Evolutionary conservation across 2,329 filamentous ascomycete genomes (phyloP).

Genomic region (Ceratocystis ficicola): DNA sequence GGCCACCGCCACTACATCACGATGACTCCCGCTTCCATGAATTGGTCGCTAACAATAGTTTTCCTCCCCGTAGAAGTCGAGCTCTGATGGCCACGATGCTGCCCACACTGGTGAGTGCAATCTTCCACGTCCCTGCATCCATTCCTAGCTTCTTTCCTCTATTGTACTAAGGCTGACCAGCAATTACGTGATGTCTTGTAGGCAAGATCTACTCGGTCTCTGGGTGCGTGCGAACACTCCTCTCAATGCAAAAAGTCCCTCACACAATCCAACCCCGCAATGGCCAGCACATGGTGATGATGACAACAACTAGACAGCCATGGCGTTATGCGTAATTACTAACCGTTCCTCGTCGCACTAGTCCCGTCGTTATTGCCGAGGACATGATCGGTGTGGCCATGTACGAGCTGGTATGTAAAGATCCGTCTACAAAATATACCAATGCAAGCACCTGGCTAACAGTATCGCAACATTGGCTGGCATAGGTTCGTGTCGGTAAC

Average conservation of each 20-base stretch:
- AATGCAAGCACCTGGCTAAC: slow-evolving; percentile 13
- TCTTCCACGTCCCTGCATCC: not conserved
- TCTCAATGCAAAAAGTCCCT: slow-evolving; percentile 22
- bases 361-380: slow-evolving; percentile 91
- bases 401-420: slow-evolving; percentile 80
- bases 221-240: slow-evolving; percentile 38
- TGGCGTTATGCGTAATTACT: slow-evolving; percentile 25
- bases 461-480: not conserved
- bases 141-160: not conserved
- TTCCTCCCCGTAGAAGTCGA: slow-evolving; percentile 14
- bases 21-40: not conserved
- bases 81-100: slow-evolving; percentile 20
- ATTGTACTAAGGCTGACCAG: not conserved
- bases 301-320: slow-evolving; percentile 16
- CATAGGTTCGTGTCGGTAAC: slow-evolving; percentile 77
- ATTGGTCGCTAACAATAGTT: not conserved
- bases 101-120: slow-evolving; percentile 18
- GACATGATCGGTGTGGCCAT: slow-evolving; percentile 98
- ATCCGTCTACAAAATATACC: not conserved
- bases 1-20: not conserved
- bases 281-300: not conserved
- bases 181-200: slow-evolving; percentile 25
- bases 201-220: slow-evolving; percentile 52
- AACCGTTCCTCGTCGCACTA: slow-evolving; percentile 29
- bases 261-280: slow-evolving; percentile 18